Evolutionary conservation across 257 asterid genomes (phyloP).

Genomic region (Petrea volubilis): DNA sequence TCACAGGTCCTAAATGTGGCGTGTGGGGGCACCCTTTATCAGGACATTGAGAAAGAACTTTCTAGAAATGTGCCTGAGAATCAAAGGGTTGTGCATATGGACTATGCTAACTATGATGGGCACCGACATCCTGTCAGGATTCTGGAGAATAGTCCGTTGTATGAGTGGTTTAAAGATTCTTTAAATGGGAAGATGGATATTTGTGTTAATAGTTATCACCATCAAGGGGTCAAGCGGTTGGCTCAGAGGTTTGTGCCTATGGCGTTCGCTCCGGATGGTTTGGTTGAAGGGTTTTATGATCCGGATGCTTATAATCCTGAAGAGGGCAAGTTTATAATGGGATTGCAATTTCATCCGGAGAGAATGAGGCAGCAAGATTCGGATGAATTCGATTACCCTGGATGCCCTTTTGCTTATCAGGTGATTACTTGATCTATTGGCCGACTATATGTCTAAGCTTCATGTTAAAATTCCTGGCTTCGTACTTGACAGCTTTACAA

Average conservation of each 20-base stretch:
- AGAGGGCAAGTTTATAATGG: conserved; percentile 77
- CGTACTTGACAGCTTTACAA: too few relatives aligned
- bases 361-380: conserved; percentile 52
- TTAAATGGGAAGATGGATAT: conserved; percentile 44
- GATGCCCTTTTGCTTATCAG: conserved; percentile 56
- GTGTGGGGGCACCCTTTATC: conserved; percentile 78
- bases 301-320: conserved; percentile 62
- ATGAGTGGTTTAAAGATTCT: conserved; percentile 61
- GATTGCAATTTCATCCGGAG: conserved; percentile 85
- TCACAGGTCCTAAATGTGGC: conserved; percentile 82
- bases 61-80: conserved; percentile 9
- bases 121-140: conserved; percentile 55
- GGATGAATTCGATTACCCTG: conserved; percentile 65
- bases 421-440: neutral
- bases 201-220: conserved; percentile 73
- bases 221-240: conserved; percentile 70
- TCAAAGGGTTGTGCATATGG: conserved; percentile 43
- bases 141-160: conserved; percentile 53
- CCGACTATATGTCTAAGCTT: too few relatives aligned
- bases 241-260: conserved; percentile 68
- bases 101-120: conserved; percentile 64
- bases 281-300: conserved; percentile 76
- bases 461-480: too few relatives aligned
- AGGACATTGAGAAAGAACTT: conserved; percentile 59
- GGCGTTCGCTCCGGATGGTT: conserved; percentile 75